Evolutionary conservation across 352 stramenopile genomes (phyloP).

Genomic region (Phytopythium sindhum): DNA sequence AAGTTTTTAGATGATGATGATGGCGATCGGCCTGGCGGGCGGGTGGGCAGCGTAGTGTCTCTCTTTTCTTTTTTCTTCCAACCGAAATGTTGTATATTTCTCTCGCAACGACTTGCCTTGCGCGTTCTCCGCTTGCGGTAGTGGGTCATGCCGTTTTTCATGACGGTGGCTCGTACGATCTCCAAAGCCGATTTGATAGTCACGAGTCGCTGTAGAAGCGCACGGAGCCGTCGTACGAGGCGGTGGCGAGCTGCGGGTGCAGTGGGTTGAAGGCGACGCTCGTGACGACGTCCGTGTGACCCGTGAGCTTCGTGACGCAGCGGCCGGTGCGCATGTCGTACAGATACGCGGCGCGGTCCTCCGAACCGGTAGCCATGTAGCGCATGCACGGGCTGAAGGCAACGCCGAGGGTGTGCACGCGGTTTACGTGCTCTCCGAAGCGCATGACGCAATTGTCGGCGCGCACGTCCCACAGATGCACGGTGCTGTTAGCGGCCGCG

Average conservation of each 20-base stretch:
- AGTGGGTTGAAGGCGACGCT: slow-evolving; percentile 77
- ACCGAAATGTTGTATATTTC: slow-evolving; percentile 8
- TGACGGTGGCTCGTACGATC: no score
- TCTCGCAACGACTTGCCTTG: neutral
- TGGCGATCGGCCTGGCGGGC: neutral
- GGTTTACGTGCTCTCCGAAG: slow-evolving; percentile 83
- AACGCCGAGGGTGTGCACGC: slow-evolving; percentile 63
- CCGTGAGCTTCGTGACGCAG: slow-evolving; percentile 48
- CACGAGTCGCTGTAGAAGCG: slow-evolving; percentile 39
- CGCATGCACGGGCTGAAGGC: slow-evolving; percentile 89
- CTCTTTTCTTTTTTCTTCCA: neutral
- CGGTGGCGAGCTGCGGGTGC: slow-evolving; percentile 76
- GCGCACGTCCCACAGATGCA: slow-evolving; percentile 85
- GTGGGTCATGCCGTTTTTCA: no score
- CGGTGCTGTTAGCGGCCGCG: slow-evolving; percentile 60
- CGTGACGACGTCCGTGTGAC: slow-evolving; percentile 78
- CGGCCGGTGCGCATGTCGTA: slow-evolving; percentile 84
- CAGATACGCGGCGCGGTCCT: slow-evolving; percentile 78
- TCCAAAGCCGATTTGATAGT: no score
- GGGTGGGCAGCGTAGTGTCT: slow-evolving; percentile 6
- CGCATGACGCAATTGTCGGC: slow-evolving; percentile 83
- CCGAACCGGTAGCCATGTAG: slow-evolving; percentile 84
- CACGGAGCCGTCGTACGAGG: slow-evolving; percentile 71
- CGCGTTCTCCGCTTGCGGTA: neutral
- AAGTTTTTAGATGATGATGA: slow-evolving; percentile 3